These are phyloP conservation scores for Mimosa bimucronata DNA, from an alignment of 306 rosid species.

Conservation along the genomic window DNA sequence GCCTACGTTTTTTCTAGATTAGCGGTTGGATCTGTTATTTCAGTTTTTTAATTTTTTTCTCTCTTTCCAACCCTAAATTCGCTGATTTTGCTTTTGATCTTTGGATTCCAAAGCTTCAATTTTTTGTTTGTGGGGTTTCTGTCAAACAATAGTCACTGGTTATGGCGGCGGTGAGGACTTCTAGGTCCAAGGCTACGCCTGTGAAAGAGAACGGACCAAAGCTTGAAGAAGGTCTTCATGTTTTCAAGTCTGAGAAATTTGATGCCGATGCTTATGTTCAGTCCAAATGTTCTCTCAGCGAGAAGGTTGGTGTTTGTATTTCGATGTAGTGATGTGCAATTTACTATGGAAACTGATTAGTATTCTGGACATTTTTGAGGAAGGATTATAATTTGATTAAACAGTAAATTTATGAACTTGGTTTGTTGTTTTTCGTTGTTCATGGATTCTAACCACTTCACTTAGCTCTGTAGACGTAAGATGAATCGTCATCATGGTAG, in stretches of 20 bases:
- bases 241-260: constrained; percentile 85
- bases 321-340: not conserved
- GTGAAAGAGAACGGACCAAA: constrained; percentile 74
- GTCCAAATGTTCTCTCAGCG: constrained; percentile 83
- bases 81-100: constrained; percentile 27
- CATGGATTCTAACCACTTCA: not conserved
- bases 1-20: constrained; percentile 5
- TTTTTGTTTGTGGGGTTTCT: not conserved
- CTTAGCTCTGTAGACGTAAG: not conserved
- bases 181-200: constrained; percentile 67
- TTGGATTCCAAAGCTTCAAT: not conserved
- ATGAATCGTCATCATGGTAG: too few relatives aligned
- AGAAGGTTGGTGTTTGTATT: constrained; percentile 56
- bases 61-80: constrained; percentile 52
- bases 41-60: not conserved
- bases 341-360: not conserved
- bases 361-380: constrained; percentile 3
- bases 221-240: constrained; percentile 82
- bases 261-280: constrained; percentile 79
- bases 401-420: not conserved
- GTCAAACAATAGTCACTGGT: not conserved
- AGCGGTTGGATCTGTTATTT: constrained; percentile 44
- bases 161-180: constrained; percentile 80
- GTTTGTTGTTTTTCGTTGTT: not conserved
- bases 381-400: not conserved